These are phyloP conservation scores for Agastache rugosa DNA, from an alignment of 257 asterid genomes.

Conservation along the genomic window DNA sequence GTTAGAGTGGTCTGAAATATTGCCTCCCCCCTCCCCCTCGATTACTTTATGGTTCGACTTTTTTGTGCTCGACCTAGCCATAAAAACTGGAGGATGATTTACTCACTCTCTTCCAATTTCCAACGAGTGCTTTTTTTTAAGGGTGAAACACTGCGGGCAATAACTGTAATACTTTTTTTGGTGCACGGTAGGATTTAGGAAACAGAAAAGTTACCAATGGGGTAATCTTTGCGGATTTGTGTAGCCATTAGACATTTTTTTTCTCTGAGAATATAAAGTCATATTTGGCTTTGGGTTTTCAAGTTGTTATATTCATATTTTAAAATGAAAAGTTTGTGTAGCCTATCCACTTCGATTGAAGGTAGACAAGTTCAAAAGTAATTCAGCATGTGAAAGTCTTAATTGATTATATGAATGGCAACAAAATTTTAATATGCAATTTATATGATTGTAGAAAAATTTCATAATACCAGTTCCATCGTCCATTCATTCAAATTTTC, in stretches of 20 bases:
- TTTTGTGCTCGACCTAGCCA: no score
- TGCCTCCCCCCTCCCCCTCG: no score
- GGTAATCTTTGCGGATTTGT: not conserved
- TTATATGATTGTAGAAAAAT: not conserved
- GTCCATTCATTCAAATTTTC: not conserved
- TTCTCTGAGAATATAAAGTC: not conserved
- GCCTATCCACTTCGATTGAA: not conserved
- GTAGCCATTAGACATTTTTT: not conserved
- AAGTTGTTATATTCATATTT: not conserved
- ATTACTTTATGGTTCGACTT: no score
- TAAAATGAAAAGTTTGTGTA: not conserved
- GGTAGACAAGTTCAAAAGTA: not conserved
- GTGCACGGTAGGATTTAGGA: not conserved
- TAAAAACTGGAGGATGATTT: conserved; percentile 15
- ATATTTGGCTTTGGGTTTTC: not conserved
- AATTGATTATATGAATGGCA: not conserved
- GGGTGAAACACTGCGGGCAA: not conserved
- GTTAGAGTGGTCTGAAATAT: no score
- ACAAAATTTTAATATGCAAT: not conserved
- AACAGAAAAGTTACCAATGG: not conserved
- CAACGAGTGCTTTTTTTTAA: not conserved
- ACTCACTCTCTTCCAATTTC: conserved; percentile 4
- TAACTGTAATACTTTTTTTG: not conserved
- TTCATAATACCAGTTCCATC: conserved; percentile 9
- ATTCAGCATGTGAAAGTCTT: not conserved